Percentiles rank a stretch among this genome's conserved stretches.
Evolutionary conservation across 805 yeast genomes (phyloP).

Genomic region (Kurtzmaniella cleridarum): DNA sequence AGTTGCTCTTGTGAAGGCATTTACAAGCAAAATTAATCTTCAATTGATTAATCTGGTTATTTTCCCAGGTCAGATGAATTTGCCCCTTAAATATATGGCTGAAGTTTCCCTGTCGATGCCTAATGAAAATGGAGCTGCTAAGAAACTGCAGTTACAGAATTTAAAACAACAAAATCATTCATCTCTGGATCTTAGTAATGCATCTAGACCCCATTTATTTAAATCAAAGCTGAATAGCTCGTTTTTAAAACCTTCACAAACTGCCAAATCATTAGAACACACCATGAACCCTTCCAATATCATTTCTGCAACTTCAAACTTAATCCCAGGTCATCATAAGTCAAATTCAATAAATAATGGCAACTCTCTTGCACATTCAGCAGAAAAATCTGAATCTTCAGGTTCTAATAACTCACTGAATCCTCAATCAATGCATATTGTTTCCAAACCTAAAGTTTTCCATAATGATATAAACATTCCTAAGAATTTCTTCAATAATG

Average conservation of each 20-base stretch:
- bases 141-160: constrained; percentile 10
- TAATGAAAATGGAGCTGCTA: constrained; percentile 8
- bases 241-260: constrained; percentile 3
- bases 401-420: constrained; percentile 2
- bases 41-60: constrained; percentile 35
- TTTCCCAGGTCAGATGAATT: constrained; percentile 42
- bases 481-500: constrained; percentile 11
- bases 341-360: not conserved
- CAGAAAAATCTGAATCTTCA: not conserved
- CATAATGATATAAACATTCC: constrained; percentile 17
- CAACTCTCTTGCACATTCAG: not conserved
- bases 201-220: constrained; percentile 15
- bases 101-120: constrained; percentile 7
- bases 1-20: constrained; percentile 44
- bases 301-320: not conserved
- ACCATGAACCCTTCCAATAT: not conserved
- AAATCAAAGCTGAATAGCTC: constrained; percentile 19
- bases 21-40: constrained; percentile 30
- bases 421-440: not conserved
- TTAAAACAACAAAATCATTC: constrained; percentile 22
- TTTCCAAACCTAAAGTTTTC: not conserved
- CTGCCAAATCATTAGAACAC: not conserved
- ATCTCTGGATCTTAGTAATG: not conserved
- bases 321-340: not conserved
- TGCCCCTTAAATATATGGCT: constrained; percentile 16